Conservation (phyloP, 2,329 filamentous ascomycete species). For the Claviceps sp. region DNA sequence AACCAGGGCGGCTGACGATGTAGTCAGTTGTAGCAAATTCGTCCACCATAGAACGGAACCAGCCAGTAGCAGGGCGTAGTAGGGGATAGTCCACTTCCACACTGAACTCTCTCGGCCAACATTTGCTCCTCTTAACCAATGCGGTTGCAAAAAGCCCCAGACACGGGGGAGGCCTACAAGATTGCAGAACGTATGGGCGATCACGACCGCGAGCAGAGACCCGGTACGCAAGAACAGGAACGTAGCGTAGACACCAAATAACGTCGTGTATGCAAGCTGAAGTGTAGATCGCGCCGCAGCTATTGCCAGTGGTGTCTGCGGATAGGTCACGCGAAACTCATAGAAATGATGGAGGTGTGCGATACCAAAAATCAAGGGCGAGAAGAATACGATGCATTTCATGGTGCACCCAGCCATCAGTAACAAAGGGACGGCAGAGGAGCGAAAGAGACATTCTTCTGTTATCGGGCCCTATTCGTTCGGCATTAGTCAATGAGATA, state of each 20-base stretch:
- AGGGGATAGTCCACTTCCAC: constrained; percentile 55
- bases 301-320: constrained; percentile 47
- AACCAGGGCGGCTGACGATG: constrained; percentile 23
- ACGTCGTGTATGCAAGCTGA: constrained; percentile 78
- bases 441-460: constrained; percentile 89
- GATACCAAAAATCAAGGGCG: constrained; percentile 81
- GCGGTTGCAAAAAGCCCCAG: constrained; percentile 60
- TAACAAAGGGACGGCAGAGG: constrained; percentile 70
- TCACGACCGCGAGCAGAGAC: constrained; percentile 60
- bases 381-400: constrained; percentile 57
- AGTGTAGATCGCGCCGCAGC: constrained; percentile 61
- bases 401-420: constrained; percentile 51
- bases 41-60: constrained; percentile 62
- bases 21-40: constrained; percentile 58
- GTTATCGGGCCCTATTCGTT: constrained; percentile 62
- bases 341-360: constrained; percentile 94
- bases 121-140: constrained; percentile 21
- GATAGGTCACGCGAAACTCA: constrained; percentile 76
- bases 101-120: constrained; percentile 11
- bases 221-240: constrained; percentile 82
- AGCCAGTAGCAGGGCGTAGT: constrained; percentile 62
- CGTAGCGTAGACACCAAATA: constrained; percentile 88
- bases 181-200: constrained; percentile 84
- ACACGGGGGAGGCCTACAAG: constrained; percentile 77
- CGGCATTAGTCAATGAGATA: constrained; percentile 1